phyloP scores from a whole-genome alignment of 305 asterid species.

The Salvia sclarea region DNA sequence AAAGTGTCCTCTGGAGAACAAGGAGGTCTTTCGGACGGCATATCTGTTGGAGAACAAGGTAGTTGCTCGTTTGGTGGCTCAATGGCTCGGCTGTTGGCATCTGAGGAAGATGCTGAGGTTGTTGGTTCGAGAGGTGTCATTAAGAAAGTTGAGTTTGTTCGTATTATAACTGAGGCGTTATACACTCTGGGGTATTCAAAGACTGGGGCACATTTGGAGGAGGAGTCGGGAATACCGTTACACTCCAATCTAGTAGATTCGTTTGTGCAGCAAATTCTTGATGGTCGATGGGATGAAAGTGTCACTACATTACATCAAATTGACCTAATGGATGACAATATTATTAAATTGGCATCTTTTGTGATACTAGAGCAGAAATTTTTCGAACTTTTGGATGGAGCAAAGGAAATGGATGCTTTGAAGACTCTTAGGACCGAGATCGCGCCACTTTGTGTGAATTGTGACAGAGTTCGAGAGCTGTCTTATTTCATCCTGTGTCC shows the following conservation, averaged over 20 bases:
- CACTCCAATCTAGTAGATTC: conserved; percentile 54
- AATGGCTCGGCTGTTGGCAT: conserved; percentile 69
- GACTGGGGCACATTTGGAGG: conserved; percentile 65
- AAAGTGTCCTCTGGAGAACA: conserved; percentile 58
- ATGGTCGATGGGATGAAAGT: conserved; percentile 90
- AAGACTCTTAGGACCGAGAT: conserved; percentile 77
- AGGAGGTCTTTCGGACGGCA: conserved; percentile 54
- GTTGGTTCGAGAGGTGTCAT: conserved; percentile 79
- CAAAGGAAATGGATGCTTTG: conserved; percentile 71
- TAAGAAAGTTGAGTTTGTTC: conserved; percentile 78
- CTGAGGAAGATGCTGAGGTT: conserved; percentile 65
- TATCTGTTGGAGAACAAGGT: conserved; percentile 49
- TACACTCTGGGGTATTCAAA: conserved; percentile 81
- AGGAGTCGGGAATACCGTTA: conserved; percentile 76
- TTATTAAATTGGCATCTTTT: conserved; percentile 69
- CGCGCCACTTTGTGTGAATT: conserved; percentile 55
- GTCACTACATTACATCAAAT: conserved; percentile 54
- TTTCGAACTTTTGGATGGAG: conserved; percentile 69
- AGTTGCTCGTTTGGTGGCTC: conserved; percentile 56
- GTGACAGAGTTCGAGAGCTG: conserved; percentile 64
- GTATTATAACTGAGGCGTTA: conserved; percentile 76
- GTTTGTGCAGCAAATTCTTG: conserved; percentile 74
- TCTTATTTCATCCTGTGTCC: conserved; percentile 64
- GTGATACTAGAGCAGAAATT: conserved; percentile 85
- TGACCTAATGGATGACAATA: conserved; percentile 56